Evolutionary conservation across 805 yeast species (phyloP), one percentile per base, ranked within the genome.

Genomic region (Wickerhamomyces mucosus): DNA sequence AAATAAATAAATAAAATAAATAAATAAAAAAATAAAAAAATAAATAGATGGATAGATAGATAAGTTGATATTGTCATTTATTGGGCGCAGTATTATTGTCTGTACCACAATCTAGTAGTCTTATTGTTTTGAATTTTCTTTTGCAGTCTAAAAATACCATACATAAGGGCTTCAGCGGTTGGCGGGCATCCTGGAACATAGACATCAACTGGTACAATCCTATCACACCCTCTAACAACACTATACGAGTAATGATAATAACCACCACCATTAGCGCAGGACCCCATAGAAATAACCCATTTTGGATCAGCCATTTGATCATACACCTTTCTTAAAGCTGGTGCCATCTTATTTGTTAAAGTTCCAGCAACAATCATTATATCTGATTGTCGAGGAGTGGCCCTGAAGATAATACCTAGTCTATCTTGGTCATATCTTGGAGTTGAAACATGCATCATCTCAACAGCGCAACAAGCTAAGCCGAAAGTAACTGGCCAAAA

Each of bases 121-220:
- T 78, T 76, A 40, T 80, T 77, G 53, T 72, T 71, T 71, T 83
- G 73, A 86, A 83, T 83, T 69, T 83, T 84, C 75, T 80, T 80
- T 59, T 84, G 94, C 46, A 83, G 66, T 62, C 80, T 88, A 69
- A 83, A 79, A 21, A 83, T 78, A 37, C 95, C 95, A 55, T 83
- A 83, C 86, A 83, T 72, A 58, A 83, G 75, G 3, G 94, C 94
- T 62, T 83, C 95, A 33, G 88, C 71, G 16, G 94, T 80, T 22
- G 95, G 95, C 18, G 95, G 95, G 60, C 95, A 83, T 8, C 95
- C 95, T 14, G 95, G 95, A 33, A 83, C 94, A 51, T 84, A 83
- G 25, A 83, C 79, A 56, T 83, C 95, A 17, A 83, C 94, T 12
- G 95, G 95, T 27, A 84, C 78, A 35, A 83, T 67, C 52, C 95